Evolutionary conservation across 2,329 filamentous ascomycete genomes (phyloP).

Genomic region (Fusarium dimerum): DNA sequence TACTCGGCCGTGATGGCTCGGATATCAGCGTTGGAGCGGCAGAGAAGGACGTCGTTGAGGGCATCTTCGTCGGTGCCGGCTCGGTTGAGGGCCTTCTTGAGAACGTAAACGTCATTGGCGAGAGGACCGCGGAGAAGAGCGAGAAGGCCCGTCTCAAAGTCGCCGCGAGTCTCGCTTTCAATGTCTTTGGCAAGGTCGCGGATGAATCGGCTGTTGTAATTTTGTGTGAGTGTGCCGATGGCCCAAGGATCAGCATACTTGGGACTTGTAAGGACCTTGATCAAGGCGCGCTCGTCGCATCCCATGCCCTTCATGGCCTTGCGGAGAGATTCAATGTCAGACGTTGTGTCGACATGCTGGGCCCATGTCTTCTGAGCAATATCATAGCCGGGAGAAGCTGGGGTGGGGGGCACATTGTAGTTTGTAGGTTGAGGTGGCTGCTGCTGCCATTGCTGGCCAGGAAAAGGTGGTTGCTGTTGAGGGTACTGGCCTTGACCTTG

Average conservation of each 20-base stretch:
- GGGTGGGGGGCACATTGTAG: constrained; percentile 18
- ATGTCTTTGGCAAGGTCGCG: constrained; percentile 36
- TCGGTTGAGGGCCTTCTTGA: constrained; percentile 33
- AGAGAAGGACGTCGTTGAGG: constrained; percentile 36
- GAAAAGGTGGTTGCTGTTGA: constrained; percentile 19
- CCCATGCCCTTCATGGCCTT: constrained; percentile 40
- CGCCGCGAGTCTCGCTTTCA: constrained; percentile 34
- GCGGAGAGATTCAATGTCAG: constrained; percentile 32
- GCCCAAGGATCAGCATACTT: constrained; percentile 37
- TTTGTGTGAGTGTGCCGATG: constrained; percentile 33
- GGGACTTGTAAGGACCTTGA: constrained; percentile 29
- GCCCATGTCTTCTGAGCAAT: constrained; percentile 24
- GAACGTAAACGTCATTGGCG: constrained; percentile 32
- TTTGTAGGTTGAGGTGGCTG: constrained; percentile 1
- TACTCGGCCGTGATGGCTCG: constrained; percentile 35
- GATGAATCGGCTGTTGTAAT: constrained; percentile 37
- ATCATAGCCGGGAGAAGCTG: constrained; percentile 34
- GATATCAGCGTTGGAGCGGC: constrained; percentile 39
- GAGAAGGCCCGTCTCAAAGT: constrained; percentile 32
- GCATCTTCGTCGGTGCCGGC: constrained; percentile 37
- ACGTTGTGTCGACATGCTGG: constrained; percentile 30
- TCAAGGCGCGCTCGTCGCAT: constrained; percentile 34
- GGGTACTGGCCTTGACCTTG: constrained; percentile 19
- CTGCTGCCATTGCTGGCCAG: constrained; percentile 2
- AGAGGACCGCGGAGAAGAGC: constrained; percentile 35